Base-by-base conservation (phyloP, 2,329 filamentous ascomycete species). In the Fusarium multiceps region DNA sequence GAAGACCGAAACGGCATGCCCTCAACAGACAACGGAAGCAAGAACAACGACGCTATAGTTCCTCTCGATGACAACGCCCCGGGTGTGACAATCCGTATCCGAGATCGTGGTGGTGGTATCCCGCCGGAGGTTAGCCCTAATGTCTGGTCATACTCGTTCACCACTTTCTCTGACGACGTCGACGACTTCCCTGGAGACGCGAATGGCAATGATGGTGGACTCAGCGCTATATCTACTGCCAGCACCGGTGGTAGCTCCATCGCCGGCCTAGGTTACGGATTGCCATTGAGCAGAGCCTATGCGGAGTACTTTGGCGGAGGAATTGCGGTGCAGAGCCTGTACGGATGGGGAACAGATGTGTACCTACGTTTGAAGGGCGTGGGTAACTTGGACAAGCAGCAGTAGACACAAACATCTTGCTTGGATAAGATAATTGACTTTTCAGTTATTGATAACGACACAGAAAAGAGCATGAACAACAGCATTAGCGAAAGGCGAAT, bases 241-340 rank as follows among this genome's bases (percentile, higher is more conserved):
- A 91, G 89, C 57, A 89, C 88, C 0, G 92, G 93, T 54, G 87
- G 88, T 2, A 94, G 92, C 77, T 95, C 92, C 46, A 97, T 99
- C 63, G 96, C 96, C 0, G 96, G 96, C 0, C 81, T 99, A 50
- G 96, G 96, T 2, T 99, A 99, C 78, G 96, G 96, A 1, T 78
- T 99, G 68, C 96, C 96, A 2, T 81, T 99, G 23, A 94, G 94
- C 55, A 87, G 96, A 66, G 95, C 96, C 0, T 99, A 99, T 77
- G 96, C 96, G 1, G 95, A 99, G 82, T 99, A 98, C 76, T 99
- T 99, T 83, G 96, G 96, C 4, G 96, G 96, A 1, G 94, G 94
- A 4, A 96, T 99, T 62, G 90, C 90, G 7, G 90, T 99, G n/a
- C 95, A 99, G 85, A 98, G 93, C 78, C 81, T 98, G 48, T 96